These are phyloP conservation scores for Tubosaeta sp. DNA, from an alignment of 768 basidiomycete species.

Conservation along the genomic window DNA sequence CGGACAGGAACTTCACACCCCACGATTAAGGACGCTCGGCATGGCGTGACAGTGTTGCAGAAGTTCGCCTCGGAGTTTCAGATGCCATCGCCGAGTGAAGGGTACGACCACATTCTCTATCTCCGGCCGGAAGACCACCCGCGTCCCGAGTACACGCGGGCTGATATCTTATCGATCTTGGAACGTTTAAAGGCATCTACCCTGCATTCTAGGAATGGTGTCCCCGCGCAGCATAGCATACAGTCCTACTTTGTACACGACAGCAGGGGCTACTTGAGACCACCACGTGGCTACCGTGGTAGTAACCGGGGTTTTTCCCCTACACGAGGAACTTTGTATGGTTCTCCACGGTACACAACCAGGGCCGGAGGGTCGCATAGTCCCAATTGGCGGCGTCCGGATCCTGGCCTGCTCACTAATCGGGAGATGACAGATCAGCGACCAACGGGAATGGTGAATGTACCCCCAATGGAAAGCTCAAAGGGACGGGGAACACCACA, in stretches of 20 bases:
- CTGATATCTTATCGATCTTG: conserved; percentile 51
- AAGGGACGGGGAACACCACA: conserved; percentile 19
- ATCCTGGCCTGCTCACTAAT: conserved; percentile 8
- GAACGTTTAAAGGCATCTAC: conserved; percentile 38
- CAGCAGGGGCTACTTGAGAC: conserved; percentile 4
- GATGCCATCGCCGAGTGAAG: conserved; percentile 55
- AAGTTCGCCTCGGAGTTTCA: conserved; percentile 62
- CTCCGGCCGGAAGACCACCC: conserved; percentile 36
- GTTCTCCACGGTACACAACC: conserved; percentile 11
- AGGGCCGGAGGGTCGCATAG: conserved; percentile 14
- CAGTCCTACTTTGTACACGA: conserved; percentile 7
- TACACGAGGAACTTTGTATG: conserved; percentile 11
- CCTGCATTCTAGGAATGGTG: conserved; percentile 12
- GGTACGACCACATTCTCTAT: conserved; percentile 54
- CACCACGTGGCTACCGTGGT: conserved; percentile 21
- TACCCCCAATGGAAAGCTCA: conserved; percentile 23
- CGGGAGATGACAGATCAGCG: conserved; percentile 16
- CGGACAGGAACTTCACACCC: conserved; percentile 65
- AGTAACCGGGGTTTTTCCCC: conserved; percentile 12
- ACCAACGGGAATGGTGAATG: conserved; percentile 7
- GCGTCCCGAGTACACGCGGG: conserved; percentile 44
- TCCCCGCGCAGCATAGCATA: conserved; percentile 1
- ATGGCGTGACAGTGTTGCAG: conserved; percentile 57
- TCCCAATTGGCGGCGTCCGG: conserved; percentile 17
- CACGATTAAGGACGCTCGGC: conserved; percentile 61